phyloP scores from a whole-genome alignment of 169 alveolate genomes.

The Eimeria zaria region DNA sequence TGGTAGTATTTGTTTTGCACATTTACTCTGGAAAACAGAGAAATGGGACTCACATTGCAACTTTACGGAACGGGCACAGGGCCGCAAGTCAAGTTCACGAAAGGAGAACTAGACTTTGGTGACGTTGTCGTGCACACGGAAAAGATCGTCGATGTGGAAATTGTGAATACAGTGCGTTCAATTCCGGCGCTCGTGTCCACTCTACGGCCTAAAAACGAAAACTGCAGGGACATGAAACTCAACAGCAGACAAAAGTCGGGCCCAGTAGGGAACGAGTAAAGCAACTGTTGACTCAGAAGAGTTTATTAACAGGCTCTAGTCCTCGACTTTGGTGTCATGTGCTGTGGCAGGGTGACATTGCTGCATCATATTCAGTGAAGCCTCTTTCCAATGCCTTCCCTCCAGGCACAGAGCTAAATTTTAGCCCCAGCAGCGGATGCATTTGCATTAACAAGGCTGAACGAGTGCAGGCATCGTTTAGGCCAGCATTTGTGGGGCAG shows the following conservation, averaged over 20 bases:
- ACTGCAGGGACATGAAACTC: neutral
- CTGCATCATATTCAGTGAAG: slow-evolving; percentile 84
- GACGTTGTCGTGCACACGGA: slow-evolving; percentile 67
- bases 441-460: slow-evolving; percentile 94
- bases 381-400: slow-evolving; percentile 88
- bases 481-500: slow-evolving; percentile 96
- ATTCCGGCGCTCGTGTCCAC: neutral
- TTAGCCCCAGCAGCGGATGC: slow-evolving; percentile 92
- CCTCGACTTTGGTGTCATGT: neutral
- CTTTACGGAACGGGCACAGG: slow-evolving; percentile 81
- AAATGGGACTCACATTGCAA: slow-evolving; percentile 40
- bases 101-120: slow-evolving; percentile 46
- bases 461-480: slow-evolving; percentile 90
- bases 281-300: neutral
- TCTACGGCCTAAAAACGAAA: neutral
- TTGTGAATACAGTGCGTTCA: slow-evolving; percentile 55
- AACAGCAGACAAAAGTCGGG: neutral
- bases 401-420: slow-evolving; percentile 93
- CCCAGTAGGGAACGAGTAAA: neutral
- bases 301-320: neutral
- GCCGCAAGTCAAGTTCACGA: slow-evolving; percentile 78
- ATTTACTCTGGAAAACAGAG: slow-evolving; percentile 60
- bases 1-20: neutral
- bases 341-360: slow-evolving; percentile 78
- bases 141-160: slow-evolving; percentile 64